Conservation (phyloP, 2,329 filamentous ascomycete genomes). For the Colletotrichum nymphaeae region DNA sequence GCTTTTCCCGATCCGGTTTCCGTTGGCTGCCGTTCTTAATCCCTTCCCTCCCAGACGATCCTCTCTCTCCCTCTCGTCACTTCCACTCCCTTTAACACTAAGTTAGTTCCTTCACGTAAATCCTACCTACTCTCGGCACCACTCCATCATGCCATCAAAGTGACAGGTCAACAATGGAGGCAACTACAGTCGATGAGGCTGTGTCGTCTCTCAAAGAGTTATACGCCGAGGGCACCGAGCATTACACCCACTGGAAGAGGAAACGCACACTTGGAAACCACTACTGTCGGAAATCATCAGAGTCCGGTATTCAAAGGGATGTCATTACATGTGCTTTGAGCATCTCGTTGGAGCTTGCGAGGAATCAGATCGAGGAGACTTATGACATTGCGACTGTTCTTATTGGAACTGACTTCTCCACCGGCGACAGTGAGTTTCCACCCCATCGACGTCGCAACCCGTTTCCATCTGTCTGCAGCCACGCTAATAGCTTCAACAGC, state of each 20-base stretch:
- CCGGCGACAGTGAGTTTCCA: conserved; percentile 47
- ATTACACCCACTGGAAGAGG: conserved; percentile 50
- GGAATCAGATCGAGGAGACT: conserved; percentile 44
- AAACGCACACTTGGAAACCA: conserved; percentile 47
- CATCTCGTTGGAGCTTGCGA: conserved; percentile 48
- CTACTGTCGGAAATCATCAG: conserved; percentile 40
- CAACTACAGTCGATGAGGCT: conserved; percentile 37
- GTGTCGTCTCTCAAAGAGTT: conserved; percentile 36
- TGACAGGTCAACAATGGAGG: conserved; percentile 35
- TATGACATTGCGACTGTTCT: conserved; percentile 47
- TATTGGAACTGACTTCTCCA: conserved; percentile 47
- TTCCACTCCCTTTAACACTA: background rate
- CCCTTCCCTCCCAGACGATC: background rate
- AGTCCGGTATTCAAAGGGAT: conserved; percentile 16
- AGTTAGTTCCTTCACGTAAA: background rate
- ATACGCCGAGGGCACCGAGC: conserved; percentile 35
- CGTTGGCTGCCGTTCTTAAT: background rate
- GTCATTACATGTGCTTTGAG: conserved; percentile 46
- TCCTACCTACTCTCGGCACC: background rate
- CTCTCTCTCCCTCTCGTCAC: background rate
- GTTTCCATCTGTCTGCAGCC: background rate
- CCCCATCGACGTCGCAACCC: background rate
- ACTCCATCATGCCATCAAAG: conserved; percentile 22
- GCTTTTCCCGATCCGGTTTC: background rate
- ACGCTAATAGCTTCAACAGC: background rate